Evolutionary conservation across 768 basidiomycete genomes (phyloP).

Genomic region (Botryobasidium botryosum): DNA sequence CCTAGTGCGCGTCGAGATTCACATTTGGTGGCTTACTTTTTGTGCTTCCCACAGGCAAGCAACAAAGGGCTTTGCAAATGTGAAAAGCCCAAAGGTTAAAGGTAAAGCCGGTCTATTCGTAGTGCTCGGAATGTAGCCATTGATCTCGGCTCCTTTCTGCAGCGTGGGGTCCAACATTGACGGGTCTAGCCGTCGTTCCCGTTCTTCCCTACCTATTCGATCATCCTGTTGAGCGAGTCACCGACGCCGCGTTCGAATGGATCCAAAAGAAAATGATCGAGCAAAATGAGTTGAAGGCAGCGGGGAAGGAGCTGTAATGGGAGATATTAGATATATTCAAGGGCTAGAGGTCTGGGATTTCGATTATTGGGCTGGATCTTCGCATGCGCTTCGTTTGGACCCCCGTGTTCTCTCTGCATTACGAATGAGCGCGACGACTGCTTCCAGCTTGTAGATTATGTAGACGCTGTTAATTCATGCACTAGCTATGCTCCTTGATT

Average conservation of each 20-base stretch:
- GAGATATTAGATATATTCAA: too few species aligned
- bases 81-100: conserved; percentile 38
- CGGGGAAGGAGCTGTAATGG: too few species aligned
- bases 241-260: conserved; percentile 55
- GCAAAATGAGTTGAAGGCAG: too few species aligned
- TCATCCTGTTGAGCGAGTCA: conserved; percentile 57
- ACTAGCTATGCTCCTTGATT: too few species aligned
- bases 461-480: too few species aligned
- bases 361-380: too few species aligned
- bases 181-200: conserved; percentile 58
- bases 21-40: not conserved
- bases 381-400: too few species aligned
- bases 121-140: not conserved
- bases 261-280: conserved; percentile 21
- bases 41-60: conserved; percentile 27
- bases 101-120: conserved; percentile 1
- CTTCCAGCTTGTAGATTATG: too few species aligned
- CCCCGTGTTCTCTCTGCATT: too few species aligned
- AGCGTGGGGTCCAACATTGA: conserved; percentile 59
- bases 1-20: too few species aligned
- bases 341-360: too few species aligned
- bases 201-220: conserved; percentile 61
- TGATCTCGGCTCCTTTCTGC: not conserved
- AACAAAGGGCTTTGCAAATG: conserved; percentile 43
- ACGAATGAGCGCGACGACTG: too few species aligned